A percentile compares a stretch with the other conserved stretches of the same genome.
Evolutionary conservation across 2,329 filamentous ascomycete genomes (phyloP).

Genomic region (Incumbomyces delicatus): DNA sequence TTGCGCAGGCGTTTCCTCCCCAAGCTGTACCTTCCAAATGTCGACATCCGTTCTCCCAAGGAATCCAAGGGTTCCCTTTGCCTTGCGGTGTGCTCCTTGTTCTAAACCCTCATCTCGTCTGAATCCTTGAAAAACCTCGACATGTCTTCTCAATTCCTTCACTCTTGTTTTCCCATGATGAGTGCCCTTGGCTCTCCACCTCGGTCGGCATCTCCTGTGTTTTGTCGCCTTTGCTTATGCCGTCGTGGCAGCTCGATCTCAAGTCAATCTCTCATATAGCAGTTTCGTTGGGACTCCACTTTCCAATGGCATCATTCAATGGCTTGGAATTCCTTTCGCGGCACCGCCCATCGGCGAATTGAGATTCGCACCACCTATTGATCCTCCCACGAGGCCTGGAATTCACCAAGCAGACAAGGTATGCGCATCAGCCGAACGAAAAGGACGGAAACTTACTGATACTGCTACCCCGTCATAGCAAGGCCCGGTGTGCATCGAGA

Average conservation of each 20-base stretch:
- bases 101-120: too few relatives aligned
- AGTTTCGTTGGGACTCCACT: slow-evolving; percentile 51
- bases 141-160: too few relatives aligned
- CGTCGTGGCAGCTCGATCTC: slow-evolving; percentile 20
- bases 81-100: too few relatives aligned
- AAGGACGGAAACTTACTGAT: not conserved
- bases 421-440: slow-evolving; percentile 11
- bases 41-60: too few relatives aligned
- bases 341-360: slow-evolving; percentile 56
- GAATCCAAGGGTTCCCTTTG: too few relatives aligned
- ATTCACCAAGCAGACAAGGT: slow-evolving; percentile 49
- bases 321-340: slow-evolving; percentile 67
- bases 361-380: slow-evolving; percentile 58
- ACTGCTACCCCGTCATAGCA: slow-evolving; percentile 22
- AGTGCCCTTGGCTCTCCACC: too few relatives aligned
- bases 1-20: too few relatives aligned
- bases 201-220: not conserved
- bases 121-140: too few relatives aligned
- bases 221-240: slow-evolving; percentile 7
- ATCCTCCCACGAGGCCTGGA: slow-evolving; percentile 42
- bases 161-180: too few relatives aligned
- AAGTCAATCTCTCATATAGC: slow-evolving; percentile 57
- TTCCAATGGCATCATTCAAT: slow-evolving; percentile 53
- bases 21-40: too few relatives aligned
- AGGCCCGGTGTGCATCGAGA: slow-evolving; percentile 52